Conservation (phyloP, 2,329 filamentous ascomycete genomes). For the Aspergillus spinulosporus region DNA sequence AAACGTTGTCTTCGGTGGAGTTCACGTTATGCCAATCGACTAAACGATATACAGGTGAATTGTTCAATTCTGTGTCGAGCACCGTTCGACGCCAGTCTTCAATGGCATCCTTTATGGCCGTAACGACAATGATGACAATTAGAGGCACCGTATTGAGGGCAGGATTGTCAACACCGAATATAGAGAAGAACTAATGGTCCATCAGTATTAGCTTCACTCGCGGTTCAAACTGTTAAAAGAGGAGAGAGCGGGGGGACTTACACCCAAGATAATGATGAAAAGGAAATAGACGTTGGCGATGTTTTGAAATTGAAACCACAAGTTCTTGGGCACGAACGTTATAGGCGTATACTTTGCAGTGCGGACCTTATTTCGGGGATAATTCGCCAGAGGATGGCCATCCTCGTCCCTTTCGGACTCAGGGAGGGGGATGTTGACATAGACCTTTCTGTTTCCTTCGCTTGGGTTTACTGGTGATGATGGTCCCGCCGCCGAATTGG, state of each 20-base stretch:
- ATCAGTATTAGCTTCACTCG: slow-evolving; percentile 25
- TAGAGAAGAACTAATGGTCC: slow-evolving; percentile 75
- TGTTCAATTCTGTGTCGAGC: slow-evolving; percentile 91
- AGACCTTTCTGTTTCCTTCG: slow-evolving; percentile 46
- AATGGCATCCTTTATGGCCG: slow-evolving; percentile 89
- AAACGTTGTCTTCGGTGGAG: slow-evolving; percentile 81
- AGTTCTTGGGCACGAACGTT: slow-evolving; percentile 92
- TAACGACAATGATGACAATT: slow-evolving; percentile 87
- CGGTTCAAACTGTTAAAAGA: not conserved
- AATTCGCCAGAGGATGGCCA: slow-evolving; percentile 69
- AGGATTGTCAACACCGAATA: slow-evolving; percentile 90
- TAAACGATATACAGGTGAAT: slow-evolving; percentile 88
- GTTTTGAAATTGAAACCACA: slow-evolving; percentile 98
- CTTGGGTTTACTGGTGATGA: slow-evolving; percentile 44
- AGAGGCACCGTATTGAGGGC: slow-evolving; percentile 86
- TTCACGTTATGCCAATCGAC: slow-evolving; percentile 92
- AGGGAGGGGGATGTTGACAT: slow-evolving; percentile 83
- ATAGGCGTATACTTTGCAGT: slow-evolving; percentile 96
- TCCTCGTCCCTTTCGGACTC: slow-evolving; percentile 74
- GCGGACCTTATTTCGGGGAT: slow-evolving; percentile 91
- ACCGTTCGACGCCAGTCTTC: slow-evolving; percentile 92
- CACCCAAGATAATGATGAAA: slow-evolving; percentile 89
- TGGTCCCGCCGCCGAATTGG: slow-evolving; percentile 37
- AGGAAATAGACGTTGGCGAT: slow-evolving; percentile 98
- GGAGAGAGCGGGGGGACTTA: slow-evolving; percentile 53